phyloP scores from a whole-genome alignment of 106 monocot genomes.

The Posidonia australis region DNA sequence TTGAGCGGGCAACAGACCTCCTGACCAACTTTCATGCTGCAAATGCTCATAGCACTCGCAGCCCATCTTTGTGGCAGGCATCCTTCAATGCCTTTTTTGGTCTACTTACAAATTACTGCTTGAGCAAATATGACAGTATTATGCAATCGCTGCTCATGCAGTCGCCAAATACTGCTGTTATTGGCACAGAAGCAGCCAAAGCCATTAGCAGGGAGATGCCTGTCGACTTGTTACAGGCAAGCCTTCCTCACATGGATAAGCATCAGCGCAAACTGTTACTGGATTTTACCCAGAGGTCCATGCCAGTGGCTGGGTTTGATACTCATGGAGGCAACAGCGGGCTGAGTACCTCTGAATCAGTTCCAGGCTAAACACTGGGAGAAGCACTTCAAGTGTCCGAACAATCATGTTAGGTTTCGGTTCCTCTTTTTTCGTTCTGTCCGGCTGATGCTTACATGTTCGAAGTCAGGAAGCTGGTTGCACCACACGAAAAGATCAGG shows the following conservation, averaged over 20 bases:
- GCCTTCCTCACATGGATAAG: slow-evolving; percentile 72
- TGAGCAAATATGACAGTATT: slow-evolving; percentile 81
- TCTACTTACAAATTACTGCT: slow-evolving; percentile 74
- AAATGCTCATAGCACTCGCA: slow-evolving; percentile 35
- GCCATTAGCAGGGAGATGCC: slow-evolving; percentile 83
- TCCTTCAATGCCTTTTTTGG: slow-evolving; percentile 91
- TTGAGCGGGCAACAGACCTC: slow-evolving; percentile 68
- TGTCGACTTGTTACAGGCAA: slow-evolving; percentile 57
- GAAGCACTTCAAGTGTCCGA: too few species aligned
- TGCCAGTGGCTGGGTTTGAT: slow-evolving; percentile 40
- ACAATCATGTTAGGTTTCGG: too few species aligned
- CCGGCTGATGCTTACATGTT: too few species aligned
- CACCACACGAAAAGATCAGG: too few species aligned
- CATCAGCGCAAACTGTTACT: slow-evolving; percentile 43
- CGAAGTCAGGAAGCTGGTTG: too few species aligned
- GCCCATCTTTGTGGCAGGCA: slow-evolving; percentile 70
- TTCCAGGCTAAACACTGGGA: slow-evolving; percentile 56
- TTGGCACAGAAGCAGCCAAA: slow-evolving; percentile 37
- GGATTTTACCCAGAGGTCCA: slow-evolving; percentile 70
- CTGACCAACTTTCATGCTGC: slow-evolving; percentile 41
- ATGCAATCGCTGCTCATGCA: slow-evolving; percentile 49
- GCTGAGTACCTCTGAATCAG: slow-evolving; percentile 37
- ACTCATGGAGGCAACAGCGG: slow-evolving; percentile 22
- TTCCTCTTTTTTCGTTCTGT: too few species aligned
- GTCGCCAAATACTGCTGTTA: slow-evolving; percentile 9